phyloP scores from a whole-genome alignment of 208 protist species.

The Leishmania martiniquensis region DNA sequence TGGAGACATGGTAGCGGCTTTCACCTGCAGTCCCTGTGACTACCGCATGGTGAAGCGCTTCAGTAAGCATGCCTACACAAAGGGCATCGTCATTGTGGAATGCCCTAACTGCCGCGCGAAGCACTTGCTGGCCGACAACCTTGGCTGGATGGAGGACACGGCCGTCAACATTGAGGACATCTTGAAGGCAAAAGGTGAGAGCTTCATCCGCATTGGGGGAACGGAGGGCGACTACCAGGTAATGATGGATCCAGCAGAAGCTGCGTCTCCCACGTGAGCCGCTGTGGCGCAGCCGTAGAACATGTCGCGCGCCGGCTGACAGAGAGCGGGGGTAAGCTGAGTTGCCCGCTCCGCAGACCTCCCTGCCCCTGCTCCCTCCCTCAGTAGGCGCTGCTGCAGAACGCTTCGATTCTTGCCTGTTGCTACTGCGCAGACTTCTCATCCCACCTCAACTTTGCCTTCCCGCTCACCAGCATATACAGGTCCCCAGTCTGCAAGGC shows the following conservation, averaged over 20 bases:
- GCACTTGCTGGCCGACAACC: conserved; percentile 93
- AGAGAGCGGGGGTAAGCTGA: neutral
- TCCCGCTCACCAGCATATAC: neutral
- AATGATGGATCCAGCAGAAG: neutral
- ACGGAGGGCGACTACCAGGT: conserved; percentile 57
- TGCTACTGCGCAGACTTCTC: neutral
- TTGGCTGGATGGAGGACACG: conserved; percentile 88
- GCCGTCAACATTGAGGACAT: conserved; percentile 87
- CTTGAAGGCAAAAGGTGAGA: conserved; percentile 71
- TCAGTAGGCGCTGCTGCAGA: neutral
- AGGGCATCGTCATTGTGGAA: conserved; percentile 93
- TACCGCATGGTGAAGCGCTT: conserved; percentile 92
- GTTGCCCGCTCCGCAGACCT: neutral
- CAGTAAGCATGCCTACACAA: conserved; percentile 91
- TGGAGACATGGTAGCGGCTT: conserved; percentile 89
- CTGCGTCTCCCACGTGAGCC: neutral
- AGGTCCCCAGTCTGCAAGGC: too few species aligned
- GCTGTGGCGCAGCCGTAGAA: neutral
- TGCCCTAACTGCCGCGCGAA: conserved; percentile 84
- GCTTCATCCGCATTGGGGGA: conserved; percentile 66
- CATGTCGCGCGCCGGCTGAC: neutral
- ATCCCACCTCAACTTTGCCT: neutral
- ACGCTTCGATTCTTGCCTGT: neutral
- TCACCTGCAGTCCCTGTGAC: conserved; percentile 89
- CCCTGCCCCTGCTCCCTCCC: neutral